phyloP scores from a whole-genome alignment of 2,329 filamentous ascomycete species.

The Penicillium capsulatum region DNA sequence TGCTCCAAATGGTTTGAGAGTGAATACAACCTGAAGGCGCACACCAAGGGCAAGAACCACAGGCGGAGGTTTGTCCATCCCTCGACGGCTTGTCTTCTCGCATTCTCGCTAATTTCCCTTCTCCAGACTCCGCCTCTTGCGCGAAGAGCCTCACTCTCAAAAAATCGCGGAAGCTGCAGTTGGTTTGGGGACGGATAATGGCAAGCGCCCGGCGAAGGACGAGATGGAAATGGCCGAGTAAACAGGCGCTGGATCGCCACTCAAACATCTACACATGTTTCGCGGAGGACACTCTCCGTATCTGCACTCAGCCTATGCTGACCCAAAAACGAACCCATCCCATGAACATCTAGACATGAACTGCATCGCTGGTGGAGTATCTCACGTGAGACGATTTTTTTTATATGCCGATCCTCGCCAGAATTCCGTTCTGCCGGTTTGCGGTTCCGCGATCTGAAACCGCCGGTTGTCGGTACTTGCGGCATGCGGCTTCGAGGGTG shows the following conservation, averaged over 20 bases:
- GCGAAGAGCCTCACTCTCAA: slow-evolving; percentile 80
- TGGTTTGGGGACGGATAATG: slow-evolving; percentile 65
- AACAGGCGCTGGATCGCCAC: slow-evolving; percentile 5
- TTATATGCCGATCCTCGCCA: slow-evolving; percentile 32
- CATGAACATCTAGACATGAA: slow-evolving; percentile 4
- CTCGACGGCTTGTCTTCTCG: background rate
- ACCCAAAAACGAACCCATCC: slow-evolving; percentile 11
- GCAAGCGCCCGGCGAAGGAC: slow-evolving; percentile 38
- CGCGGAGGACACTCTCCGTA: no score
- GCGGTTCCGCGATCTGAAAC: slow-evolving; percentile 21
- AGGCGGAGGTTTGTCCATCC: slow-evolving; percentile 66
- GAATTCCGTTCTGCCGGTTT: slow-evolving; percentile 24
- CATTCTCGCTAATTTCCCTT: slow-evolving; percentile 8
- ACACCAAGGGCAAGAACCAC: slow-evolving; percentile 85
- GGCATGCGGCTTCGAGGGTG: slow-evolving; percentile 17
- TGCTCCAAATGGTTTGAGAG: slow-evolving; percentile 97
- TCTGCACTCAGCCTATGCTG: no score
- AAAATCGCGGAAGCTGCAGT: slow-evolving; percentile 78
- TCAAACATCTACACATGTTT: slow-evolving; percentile 5
- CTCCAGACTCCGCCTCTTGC: slow-evolving; percentile 70
- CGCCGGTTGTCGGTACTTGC: slow-evolving; percentile 28
- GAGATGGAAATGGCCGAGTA: slow-evolving; percentile 43
- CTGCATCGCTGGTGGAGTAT: slow-evolving; percentile 7
- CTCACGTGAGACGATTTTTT: slow-evolving; percentile 23
- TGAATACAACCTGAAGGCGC: slow-evolving; percentile 67